Evolutionary conservation across 225 moss, liverwort and hornwort species (phyloP).

Genomic region (Straminergon stramineum): DNA sequence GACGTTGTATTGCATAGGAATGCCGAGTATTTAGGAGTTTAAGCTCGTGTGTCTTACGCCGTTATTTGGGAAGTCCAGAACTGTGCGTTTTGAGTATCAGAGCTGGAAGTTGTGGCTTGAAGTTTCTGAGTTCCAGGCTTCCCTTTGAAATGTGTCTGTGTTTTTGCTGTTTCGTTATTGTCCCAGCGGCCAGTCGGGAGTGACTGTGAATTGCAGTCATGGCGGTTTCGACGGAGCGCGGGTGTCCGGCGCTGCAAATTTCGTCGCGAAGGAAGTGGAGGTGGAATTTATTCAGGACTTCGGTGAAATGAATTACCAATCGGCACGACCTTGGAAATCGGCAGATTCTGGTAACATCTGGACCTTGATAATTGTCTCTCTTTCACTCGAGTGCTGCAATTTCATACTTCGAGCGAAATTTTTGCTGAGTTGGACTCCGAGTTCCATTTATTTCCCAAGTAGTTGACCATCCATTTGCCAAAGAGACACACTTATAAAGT

Average conservation of each 20-base stretch:
- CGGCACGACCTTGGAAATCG: neutral
- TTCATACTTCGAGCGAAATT: neutral
- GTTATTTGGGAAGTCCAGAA: neutral
- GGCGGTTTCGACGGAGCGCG: neutral
- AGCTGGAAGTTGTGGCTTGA: neutral
- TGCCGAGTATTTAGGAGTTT: neutral
- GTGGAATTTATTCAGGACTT: neutral
- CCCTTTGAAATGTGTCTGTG: neutral
- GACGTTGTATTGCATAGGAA: neutral
- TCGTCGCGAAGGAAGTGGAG: neutral
- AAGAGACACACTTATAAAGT: neutral
- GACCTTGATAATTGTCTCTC: neutral
- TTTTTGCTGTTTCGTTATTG: neutral
- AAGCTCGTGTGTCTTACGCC: neutral
- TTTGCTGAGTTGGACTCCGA: neutral
- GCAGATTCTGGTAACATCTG: neutral
- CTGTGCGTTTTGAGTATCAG: neutral
- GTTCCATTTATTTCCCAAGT: neutral
- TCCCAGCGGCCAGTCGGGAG: conserved; percentile 6
- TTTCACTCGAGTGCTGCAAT: neutral
- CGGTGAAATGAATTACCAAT: neutral
- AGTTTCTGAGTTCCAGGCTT: neutral
- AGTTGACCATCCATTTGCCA: neutral
- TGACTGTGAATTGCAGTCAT: neutral
- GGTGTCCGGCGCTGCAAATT: neutral